These are phyloP conservation scores for Zygnema cylindricum DNA, from an alignment of 139 green algal genomes.

Conservation along the genomic window DNA sequence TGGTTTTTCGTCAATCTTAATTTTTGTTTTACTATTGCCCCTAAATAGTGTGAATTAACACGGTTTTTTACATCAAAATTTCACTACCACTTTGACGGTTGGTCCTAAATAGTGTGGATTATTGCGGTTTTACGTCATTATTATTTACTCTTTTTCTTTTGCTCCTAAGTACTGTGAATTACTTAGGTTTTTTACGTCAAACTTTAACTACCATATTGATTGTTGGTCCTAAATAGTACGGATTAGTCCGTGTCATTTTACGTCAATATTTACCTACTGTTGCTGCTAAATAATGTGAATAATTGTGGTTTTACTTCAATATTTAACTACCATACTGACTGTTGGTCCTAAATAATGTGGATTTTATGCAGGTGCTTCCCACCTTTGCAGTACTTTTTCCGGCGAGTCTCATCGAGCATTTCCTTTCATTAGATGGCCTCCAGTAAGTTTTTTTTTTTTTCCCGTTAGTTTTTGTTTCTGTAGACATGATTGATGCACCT, in stretches of 20 bases:
- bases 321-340: neutral
- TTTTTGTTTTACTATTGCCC: no score
- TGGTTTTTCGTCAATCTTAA: no score
- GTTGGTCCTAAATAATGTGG: neutral
- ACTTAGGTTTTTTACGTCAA: no score
- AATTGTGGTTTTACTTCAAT: neutral
- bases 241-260: neutral
- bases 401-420: slow-evolving; percentile 17
- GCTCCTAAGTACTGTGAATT: no score
- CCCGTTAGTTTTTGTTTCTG: slow-evolving; percentile 7
- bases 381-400: slow-evolving; percentile 46
- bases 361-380: slow-evolving; percentile 32
- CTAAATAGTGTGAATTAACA: no score
- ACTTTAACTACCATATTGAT: no score
- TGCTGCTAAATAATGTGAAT: neutral
- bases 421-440: slow-evolving; percentile 27
- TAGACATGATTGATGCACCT: neutral
- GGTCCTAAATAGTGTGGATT: no score
- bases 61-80: no score
- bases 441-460: no score
- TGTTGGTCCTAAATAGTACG: neutral
- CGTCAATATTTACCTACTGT: neutral
- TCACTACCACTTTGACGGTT: no score
- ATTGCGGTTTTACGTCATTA: neutral
- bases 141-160: no score